Base-by-base conservation (phyloP, 1,139 yeast species). In the Taiozyma sp. region DNA sequence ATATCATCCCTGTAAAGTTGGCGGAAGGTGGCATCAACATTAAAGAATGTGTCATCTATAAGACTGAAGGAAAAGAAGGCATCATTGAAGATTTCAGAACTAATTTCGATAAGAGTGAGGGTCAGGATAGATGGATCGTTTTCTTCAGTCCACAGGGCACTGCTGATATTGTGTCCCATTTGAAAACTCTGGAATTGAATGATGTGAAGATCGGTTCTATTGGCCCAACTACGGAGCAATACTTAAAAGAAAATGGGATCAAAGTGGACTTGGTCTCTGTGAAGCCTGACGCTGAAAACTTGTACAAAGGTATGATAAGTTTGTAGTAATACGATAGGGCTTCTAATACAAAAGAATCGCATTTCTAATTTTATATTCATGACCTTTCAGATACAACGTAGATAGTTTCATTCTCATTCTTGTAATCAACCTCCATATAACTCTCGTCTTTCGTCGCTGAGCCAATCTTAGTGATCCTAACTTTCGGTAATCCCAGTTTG, bases 81-180 rank as follows among this genome's bases (percentile, higher is more conserved):
- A 77, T 80, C 8, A 64, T 72, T 8, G 66, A 65, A 0, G 70
- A 77, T 48, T 83, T 57, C 66, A 51, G 44, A 1, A 50, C 52
- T 0, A 52, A 51, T 23, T 55, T 61, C 8, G 55, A 53, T 9
- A 23, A 32, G 2, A 45, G 54, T 0, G 53, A 48, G 8, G 40
- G 22, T n/a, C 19, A 44, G 1, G 50, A 62, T 12, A 70, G 72
- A 49, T 87, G 96, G 96, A 72, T 91, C 7, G 86, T 91, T 0
- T 87, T 93, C 56, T 93, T 92, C 67, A 89, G 97, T 57, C 96
- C 97, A 0, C 96, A 93, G 57, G 97, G 96, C 0, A 86, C 96
- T 0, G 79, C 77, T 43, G 72, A 68, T 1, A 84, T 88, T 8
- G 79, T 87, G 3, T 70, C 76, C 13, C 72, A 73, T 56, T 57